phyloP scores from a whole-genome alignment of 1,284 basidiomycete genomes.

The Inonotus obliquus region DNA sequence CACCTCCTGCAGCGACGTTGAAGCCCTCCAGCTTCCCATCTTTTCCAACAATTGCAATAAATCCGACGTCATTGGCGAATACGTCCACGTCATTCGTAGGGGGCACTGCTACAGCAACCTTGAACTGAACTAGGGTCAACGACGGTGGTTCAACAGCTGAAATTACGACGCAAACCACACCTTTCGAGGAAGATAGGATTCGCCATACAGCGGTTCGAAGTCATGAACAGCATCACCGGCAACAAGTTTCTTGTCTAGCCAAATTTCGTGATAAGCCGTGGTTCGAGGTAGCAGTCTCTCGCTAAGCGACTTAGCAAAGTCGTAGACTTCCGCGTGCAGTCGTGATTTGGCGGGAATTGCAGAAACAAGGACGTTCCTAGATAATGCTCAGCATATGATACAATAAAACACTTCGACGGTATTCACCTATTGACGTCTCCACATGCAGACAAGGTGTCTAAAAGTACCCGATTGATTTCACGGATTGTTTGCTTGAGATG shows the following conservation, averaged over 20 bases:
- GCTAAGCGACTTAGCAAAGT: slow-evolving; percentile 85
- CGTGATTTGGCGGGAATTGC: slow-evolving; percentile 86
- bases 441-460: slow-evolving; percentile 97
- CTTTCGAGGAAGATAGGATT: slow-evolving; percentile 95
- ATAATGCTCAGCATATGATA: slow-evolving; percentile 18
- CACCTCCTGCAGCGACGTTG: slow-evolving; percentile 90
- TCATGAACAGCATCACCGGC: slow-evolving; percentile 90
- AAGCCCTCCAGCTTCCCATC: slow-evolving; percentile 78
- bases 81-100: slow-evolving; percentile 97
- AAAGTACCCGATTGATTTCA: slow-evolving; percentile 86
- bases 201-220: slow-evolving; percentile 94
- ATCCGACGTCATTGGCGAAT: slow-evolving; percentile 94
- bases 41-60: slow-evolving; percentile 84
- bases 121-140: slow-evolving; percentile 61
- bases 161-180: slow-evolving; percentile 34
- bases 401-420: slow-evolving; percentile 7
- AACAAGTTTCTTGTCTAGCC: slow-evolving; percentile 95
- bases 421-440: slow-evolving; percentile 93
- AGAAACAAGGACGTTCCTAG: slow-evolving; percentile 88
- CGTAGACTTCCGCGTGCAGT: slow-evolving; percentile 81
- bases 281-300: slow-evolving; percentile 88
- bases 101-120: slow-evolving; percentile 94
- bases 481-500: slow-evolving; percentile 96
- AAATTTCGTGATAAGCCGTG: slow-evolving; percentile 97
- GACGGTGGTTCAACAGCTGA: neutral